These are phyloP conservation scores for Sonneratia caseolaris DNA, from an alignment of 345 rosid genomes.

Conservation along the genomic window DNA sequence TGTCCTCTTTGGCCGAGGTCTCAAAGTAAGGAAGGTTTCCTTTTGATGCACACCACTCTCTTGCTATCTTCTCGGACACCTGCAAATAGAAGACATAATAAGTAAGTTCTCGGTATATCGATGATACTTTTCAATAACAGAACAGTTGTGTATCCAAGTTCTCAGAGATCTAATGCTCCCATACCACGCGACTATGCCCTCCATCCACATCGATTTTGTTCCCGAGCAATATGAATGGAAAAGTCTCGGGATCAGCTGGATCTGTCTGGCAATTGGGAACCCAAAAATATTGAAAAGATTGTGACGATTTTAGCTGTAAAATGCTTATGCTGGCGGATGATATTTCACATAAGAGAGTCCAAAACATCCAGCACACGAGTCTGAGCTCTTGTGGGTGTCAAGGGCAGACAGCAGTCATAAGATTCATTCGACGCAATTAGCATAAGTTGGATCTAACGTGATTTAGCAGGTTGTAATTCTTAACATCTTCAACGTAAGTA, in stretches of 20 bases:
- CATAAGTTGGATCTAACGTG: not conserved
- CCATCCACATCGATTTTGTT: constrained; percentile 75
- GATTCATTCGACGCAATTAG: not conserved
- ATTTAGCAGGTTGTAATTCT: not conserved
- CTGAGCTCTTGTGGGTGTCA: too few relatives aligned
- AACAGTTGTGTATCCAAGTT: not conserved
- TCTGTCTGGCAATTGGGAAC: constrained; percentile 39
- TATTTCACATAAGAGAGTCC: too few relatives aligned
- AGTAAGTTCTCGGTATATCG: not conserved
- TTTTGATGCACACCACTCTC: constrained; percentile 63
- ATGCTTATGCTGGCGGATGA: not conserved
- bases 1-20: constrained; percentile 75
- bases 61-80: constrained; percentile 63
- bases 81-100: constrained; percentile 13
- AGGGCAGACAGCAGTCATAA: not conserved
- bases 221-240: constrained; percentile 67
- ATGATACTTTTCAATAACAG: not conserved
- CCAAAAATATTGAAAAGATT: not conserved
- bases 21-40: constrained; percentile 64
- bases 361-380: too few relatives aligned
- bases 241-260: constrained; percentile 41
- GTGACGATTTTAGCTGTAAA: not conserved
- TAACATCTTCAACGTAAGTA: not conserved
- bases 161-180: not conserved
- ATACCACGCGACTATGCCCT: constrained; percentile 59